phyloP scores from a whole-genome alignment of 441 rosid species.

The Populus hybrid region DNA sequence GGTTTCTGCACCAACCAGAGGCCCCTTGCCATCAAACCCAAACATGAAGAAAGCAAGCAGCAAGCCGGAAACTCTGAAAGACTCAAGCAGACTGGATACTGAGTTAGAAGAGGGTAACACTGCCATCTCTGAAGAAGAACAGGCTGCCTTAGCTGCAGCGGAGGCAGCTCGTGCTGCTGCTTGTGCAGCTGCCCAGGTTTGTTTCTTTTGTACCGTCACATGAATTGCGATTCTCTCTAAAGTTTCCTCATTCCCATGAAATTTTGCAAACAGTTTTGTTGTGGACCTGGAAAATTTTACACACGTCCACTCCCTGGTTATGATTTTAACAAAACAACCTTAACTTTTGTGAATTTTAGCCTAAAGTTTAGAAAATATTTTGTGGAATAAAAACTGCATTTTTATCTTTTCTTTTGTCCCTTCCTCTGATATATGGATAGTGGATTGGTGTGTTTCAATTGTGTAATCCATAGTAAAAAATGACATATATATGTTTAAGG shows the following conservation, averaged over 20 bases:
- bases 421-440: not conserved
- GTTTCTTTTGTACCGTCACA: constrained; percentile 22
- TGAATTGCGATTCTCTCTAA: not conserved
- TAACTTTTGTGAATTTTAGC: not conserved
- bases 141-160: constrained; percentile 88
- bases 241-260: not conserved
- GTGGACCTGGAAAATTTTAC: not conserved
- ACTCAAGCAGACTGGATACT: constrained; percentile 34
- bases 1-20: constrained; percentile 28
- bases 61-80: constrained; percentile 30
- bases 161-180: constrained; percentile 91
- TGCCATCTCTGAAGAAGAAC: constrained; percentile 86
- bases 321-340: not conserved
- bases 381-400: not conserved
- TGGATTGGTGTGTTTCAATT: not conserved
- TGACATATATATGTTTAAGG: constrained; percentile 5
- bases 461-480: not conserved
- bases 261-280: not conserved
- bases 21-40: constrained; percentile 29
- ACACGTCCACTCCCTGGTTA: not conserved
- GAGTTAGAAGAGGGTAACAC: constrained; percentile 42
- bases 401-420: not conserved
- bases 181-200: constrained; percentile 84
- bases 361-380: not conserved
- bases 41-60: constrained; percentile 40